phyloP scores from a whole-genome alignment of 2,329 filamentous ascomycete genomes.

The Sporothrix sp. region DNA sequence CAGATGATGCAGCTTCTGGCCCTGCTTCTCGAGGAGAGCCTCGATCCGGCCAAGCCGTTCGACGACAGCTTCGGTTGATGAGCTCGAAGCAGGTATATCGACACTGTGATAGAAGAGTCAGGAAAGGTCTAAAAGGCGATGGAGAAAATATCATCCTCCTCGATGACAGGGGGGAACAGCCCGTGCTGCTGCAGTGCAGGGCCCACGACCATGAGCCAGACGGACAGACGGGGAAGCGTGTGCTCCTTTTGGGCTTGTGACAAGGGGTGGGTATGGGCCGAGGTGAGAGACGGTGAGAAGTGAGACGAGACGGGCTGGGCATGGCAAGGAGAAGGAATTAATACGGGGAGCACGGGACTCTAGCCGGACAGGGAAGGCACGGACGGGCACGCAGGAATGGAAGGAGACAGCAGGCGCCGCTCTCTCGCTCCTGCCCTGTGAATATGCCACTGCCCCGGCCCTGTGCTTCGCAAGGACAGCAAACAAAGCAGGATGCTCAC shows the following conservation, averaged over 20 bases:
- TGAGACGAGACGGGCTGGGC: not conserved
- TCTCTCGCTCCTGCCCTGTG: not conserved
- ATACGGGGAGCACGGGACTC: not conserved
- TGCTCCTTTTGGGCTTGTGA: no score
- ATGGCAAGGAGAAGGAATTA: not conserved
- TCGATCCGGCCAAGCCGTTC: conserved; percentile 32
- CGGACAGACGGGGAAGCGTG: no score
- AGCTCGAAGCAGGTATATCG: conserved; percentile 1
- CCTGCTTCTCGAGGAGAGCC: conserved; percentile 21
- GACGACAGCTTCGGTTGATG: conserved; percentile 24
- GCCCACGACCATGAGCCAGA: no score
- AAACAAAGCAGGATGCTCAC: conserved; percentile 7
- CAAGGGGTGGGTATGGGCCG: not conserved
- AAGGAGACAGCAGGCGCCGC: not conserved
- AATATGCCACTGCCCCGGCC: not conserved
- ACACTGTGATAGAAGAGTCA: conserved; percentile 3
- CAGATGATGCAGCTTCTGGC: not conserved
- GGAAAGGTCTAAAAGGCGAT: no score
- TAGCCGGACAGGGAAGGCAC: not conserved
- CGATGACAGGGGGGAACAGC: no score
- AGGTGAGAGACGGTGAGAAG: not conserved
- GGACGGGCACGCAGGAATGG: not conserved
- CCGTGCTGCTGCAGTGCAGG: no score
- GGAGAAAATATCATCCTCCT: no score
- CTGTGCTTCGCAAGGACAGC: not conserved